phyloP scores from a whole-genome alignment of 2,329 filamentous ascomycete species.

The Tolypocladium nubicola region DNA sequence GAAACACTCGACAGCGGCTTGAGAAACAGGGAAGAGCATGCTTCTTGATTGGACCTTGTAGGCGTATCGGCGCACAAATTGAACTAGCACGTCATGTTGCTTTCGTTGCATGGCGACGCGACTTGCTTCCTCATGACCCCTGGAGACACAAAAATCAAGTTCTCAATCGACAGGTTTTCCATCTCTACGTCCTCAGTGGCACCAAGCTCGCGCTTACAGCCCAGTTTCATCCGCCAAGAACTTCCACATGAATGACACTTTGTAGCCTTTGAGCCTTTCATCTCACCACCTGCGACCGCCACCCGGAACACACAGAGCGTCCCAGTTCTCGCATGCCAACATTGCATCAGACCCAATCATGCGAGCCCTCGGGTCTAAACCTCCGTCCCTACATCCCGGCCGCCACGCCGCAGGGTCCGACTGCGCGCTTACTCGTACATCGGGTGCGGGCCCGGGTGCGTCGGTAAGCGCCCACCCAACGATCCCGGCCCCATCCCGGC shows the following conservation, averaged over 20 bases:
- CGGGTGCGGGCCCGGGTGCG: not conserved
- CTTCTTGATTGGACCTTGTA: constrained; percentile 24
- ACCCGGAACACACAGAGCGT: not conserved
- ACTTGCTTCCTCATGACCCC: not conserved
- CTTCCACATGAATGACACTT: not conserved
- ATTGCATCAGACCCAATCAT: constrained; percentile 2
- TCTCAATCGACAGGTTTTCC: not conserved
- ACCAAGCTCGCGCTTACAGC: not conserved
- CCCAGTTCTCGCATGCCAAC: not conserved
- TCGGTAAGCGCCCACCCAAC: constrained; percentile 4
- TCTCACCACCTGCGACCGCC: not conserved
- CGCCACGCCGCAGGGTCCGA: not conserved
- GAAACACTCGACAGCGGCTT: not conserved
- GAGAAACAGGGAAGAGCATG: constrained; percentile 6
- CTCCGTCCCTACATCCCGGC: not conserved
- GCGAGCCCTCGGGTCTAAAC: not conserved
- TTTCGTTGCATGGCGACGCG: constrained; percentile 3
- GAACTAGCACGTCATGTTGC: constrained; percentile 18
- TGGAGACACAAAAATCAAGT: not conserved
- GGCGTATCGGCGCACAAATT: constrained; percentile 32
- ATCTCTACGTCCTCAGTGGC: not conserved
- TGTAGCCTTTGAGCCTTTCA: constrained; percentile 1
- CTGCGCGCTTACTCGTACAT: not conserved
- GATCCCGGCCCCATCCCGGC: not conserved
- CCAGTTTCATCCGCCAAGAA: not conserved